Evolutionary conservation across 2,329 filamentous ascomycete species (phyloP), one percentile per base, ranked within the genome.

Genomic region (Aureobasidium subglaciale): DNA sequence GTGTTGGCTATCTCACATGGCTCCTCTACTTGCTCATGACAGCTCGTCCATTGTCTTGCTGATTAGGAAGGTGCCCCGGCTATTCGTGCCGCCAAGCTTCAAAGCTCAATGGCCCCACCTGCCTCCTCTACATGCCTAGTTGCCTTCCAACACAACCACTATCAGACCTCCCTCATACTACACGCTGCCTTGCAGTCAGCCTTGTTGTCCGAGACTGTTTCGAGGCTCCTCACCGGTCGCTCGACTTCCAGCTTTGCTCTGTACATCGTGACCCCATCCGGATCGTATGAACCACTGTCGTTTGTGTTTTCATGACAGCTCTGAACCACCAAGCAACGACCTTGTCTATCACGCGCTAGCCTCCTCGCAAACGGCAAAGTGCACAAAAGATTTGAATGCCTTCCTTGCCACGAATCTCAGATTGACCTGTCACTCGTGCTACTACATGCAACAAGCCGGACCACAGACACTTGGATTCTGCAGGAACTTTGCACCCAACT

Each of bases 61-160:
- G 52, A 55, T 43, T 55, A 43, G 52, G 41, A 55, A 55, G 40
- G 41, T 43, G 25, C 46, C 15, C 2, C 48, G 48, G 16, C 48
- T 52, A 41, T 32, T 30, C 35, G 30, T 52, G 35, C 48, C 35
- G 48, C 35, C 35, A 41, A 50, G 34, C 32, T 16, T 38, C 18
- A n/a, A n/a, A n/a, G n/a, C n/a, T n/a, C n/a, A n/a, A 10, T n/a
- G 8, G 29, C 13, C 8, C 29, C 29, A 32, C 29, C 29, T n/a
- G n/a, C n/a, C n/a, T n/a, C n/a, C n/a, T n/a, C n/a, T n/a, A n/a
- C n/a, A n/a, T n/a, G n/a, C n/a, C n/a, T n/a, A n/a, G n/a, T n/a
- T n/a, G n/a, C 7, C 18, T n/a, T 34, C 11, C 13, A 25, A 24
- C 18, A 16, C 29, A 5, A 7, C 29, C 18, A n/a, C 18, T 27